A percentile compares a stretch with the other conserved stretches of the same genome.
phyloP scores from a whole-genome alignment of 2,329 filamentous ascomycete genomes.

The Rhytidhysteron rufulum region DNA sequence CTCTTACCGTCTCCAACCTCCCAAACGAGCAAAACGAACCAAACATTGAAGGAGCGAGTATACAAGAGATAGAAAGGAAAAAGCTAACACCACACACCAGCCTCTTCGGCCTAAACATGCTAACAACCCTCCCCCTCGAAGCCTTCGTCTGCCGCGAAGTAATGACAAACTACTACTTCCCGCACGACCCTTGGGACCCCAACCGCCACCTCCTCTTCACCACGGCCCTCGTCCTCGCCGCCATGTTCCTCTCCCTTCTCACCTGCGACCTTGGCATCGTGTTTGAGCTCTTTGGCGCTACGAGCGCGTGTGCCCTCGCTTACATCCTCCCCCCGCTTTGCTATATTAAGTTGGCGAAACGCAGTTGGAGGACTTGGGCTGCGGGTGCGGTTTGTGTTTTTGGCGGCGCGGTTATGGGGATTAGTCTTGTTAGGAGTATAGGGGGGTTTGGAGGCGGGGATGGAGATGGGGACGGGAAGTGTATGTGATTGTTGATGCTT shows the following conservation, averaged over 20 bases:
- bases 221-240: slow-evolving; percentile 71
- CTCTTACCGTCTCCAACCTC: neutral
- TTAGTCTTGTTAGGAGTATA: slow-evolving; percentile 67
- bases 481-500: no score
- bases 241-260: slow-evolving; percentile 72
- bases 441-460: no score
- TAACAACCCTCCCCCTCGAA: slow-evolving; percentile 92
- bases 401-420: slow-evolving; percentile 74
- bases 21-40: neutral
- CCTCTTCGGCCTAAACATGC: slow-evolving; percentile 97
- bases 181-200: slow-evolving; percentile 71
- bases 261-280: slow-evolving; percentile 93
- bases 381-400: slow-evolving; percentile 71
- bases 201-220: slow-evolving; percentile 84
- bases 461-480: neutral
- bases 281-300: slow-evolving; percentile 94
- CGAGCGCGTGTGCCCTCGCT: slow-evolving; percentile 86
- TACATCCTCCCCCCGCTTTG: slow-evolving; percentile 94
- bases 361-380: slow-evolving; percentile 70
- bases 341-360: slow-evolving; percentile 85
- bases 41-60: no score
- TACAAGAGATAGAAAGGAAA: no score
- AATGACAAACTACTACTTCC: slow-evolving; percentile 81
- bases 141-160: slow-evolving; percentile 97
- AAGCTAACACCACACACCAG: slow-evolving; percentile 34